Evolutionary conservation across 2,329 filamentous ascomycete species (phyloP).

Genomic region (Nemania diffusa): DNA sequence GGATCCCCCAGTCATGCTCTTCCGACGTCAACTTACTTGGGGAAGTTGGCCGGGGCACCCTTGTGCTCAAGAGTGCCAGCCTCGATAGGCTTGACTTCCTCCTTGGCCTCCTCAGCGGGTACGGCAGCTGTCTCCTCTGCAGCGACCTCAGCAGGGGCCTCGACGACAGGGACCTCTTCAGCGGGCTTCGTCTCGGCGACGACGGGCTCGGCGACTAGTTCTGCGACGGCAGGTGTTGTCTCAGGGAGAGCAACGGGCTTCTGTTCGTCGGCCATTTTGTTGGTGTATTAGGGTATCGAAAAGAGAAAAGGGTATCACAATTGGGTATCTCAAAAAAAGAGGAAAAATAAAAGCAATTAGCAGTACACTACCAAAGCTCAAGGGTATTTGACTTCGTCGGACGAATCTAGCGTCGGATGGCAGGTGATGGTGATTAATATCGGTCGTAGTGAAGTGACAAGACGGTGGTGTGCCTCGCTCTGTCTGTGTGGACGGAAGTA

Average conservation of each 20-base stretch:
- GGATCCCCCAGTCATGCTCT: no score
- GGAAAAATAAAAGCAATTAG: slow-evolving; percentile 49
- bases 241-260: slow-evolving; percentile 74
- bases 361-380: slow-evolving; percentile 36
- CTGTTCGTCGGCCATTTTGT: slow-evolving; percentile 77
- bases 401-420: slow-evolving; percentile 33
- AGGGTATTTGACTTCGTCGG: slow-evolving; percentile 27
- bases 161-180: slow-evolving; percentile 56
- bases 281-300: slow-evolving; percentile 51
- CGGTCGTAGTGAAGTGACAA: slow-evolving; percentile 24
- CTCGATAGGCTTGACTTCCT: slow-evolving; percentile 75
- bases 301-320: slow-evolving; percentile 54
- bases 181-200: slow-evolving; percentile 46
- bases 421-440: slow-evolving; percentile 27
- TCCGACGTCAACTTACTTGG: slow-evolving; percentile 76
- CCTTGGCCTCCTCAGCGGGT: slow-evolving; percentile 55
- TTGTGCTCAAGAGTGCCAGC: slow-evolving; percentile 92
- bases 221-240: slow-evolving; percentile 54
- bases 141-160: slow-evolving; percentile 55
- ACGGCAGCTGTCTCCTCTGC: slow-evolving; percentile 54
- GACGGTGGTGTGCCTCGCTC: slow-evolving; percentile 30
- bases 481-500: slow-evolving; percentile 42
- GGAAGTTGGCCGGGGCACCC: slow-evolving; percentile 79
- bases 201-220: slow-evolving; percentile 53
- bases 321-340: slow-evolving; percentile 64